Percentiles rank a stretch among this genome's conserved stretches.
Conservation (phyloP, 2,329 filamentous ascomycete genomes). For the Botrytis sinoallii region DNA sequence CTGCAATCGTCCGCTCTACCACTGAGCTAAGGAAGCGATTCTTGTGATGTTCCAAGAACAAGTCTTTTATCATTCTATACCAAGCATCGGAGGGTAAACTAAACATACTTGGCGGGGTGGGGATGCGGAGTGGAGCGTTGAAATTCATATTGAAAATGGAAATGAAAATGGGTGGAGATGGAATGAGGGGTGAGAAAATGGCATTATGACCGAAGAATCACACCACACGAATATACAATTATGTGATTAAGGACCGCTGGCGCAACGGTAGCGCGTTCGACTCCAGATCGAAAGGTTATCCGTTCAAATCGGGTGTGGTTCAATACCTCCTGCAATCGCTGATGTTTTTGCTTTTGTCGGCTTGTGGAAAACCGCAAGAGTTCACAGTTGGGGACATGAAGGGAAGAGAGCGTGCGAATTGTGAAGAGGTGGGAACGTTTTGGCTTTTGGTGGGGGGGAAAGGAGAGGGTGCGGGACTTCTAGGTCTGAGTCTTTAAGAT, state of each 20-base stretch:
- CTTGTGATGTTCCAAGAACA: accelerated
- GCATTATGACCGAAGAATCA: accelerated
- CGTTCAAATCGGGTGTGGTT: conserved; percentile 36
- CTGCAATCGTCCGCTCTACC: conserved; percentile 18
- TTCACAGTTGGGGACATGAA: accelerated
- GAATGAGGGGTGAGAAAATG: accelerated
- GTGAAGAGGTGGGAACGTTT: background rate
- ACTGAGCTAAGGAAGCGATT: conserved; percentile 16
- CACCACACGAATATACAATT: accelerated
- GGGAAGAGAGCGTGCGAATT: background rate
- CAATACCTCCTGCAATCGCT: conserved; percentile 19
- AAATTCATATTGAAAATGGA: background rate
- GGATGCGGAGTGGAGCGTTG: background rate
- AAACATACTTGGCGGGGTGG: background rate
- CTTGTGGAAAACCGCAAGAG: no score
- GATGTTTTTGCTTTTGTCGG: background rate
- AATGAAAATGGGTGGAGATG: background rate
- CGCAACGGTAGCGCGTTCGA: conserved; percentile 33
- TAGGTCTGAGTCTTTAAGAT: background rate
- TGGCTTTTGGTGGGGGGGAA: background rate
- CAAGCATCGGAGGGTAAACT: accelerated
- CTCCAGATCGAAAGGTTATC: conserved; percentile 38
- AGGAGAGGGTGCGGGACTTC: background rate
- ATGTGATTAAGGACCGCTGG: conserved; percentile 19
- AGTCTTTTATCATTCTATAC: accelerated